These are phyloP conservation scores for Glycyrrhiza uralensis DNA, from an alignment of 306 rosid species.

Conservation along the genomic window DNA sequence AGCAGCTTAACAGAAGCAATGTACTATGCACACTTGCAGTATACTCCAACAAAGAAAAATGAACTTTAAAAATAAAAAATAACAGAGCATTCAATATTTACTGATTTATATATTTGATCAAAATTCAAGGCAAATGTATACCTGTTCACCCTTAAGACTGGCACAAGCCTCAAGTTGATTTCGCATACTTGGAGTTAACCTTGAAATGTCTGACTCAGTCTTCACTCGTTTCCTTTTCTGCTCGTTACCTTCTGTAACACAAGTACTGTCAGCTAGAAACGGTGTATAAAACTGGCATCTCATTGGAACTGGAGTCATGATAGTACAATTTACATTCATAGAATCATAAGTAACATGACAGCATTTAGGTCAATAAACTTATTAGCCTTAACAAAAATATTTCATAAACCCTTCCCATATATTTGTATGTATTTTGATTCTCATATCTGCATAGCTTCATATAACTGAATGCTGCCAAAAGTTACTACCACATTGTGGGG, in stretches of 20 bases:
- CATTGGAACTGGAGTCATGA: slow-evolving; percentile 1
- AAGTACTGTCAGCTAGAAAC: slow-evolving; percentile 33
- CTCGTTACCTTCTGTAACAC: slow-evolving; percentile 78
- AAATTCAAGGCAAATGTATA: slow-evolving; percentile 25
- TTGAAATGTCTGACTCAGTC: slow-evolving; percentile 74
- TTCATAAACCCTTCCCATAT: slow-evolving; percentile 7
- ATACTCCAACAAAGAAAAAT: neutral
- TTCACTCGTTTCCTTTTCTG: slow-evolving; percentile 84
- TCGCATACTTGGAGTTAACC: slow-evolving; percentile 59
- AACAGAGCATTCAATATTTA: neutral
- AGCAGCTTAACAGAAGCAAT: slow-evolving; percentile 10
- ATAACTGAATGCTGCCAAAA: slow-evolving; percentile 22
- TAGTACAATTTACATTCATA: neutral
- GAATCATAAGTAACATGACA: neutral
- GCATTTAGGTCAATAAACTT: neutral
- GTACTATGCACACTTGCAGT: neutral
- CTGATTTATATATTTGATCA: neutral
- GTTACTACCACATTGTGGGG: neutral
- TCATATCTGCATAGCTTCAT: slow-evolving; percentile 5
- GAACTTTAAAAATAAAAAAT: neutral
- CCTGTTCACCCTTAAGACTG: slow-evolving; percentile 93
- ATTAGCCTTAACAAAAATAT: neutral
- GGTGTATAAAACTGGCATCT: slow-evolving; percentile 11
- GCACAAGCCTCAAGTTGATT: slow-evolving; percentile 70
- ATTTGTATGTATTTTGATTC: slow-evolving; percentile 5